These are phyloP conservation scores for Viola pubescens DNA, from an alignment of 441 rosid genomes.

Conservation along the genomic window DNA sequence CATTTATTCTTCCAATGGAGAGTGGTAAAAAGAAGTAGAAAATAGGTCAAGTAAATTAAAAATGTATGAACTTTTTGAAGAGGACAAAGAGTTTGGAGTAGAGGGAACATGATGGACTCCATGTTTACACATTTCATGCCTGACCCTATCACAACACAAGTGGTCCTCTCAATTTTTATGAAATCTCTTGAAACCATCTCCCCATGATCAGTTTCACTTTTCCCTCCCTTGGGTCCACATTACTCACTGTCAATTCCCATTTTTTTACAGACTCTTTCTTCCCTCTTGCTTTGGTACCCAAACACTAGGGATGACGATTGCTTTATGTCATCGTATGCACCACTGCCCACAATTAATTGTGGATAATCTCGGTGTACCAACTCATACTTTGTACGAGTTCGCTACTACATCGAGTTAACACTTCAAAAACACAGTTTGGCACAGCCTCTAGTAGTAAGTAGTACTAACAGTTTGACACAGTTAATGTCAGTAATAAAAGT, in stretches of 20 bases:
- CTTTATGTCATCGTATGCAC: conserved; percentile 50
- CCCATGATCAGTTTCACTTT: background rate
- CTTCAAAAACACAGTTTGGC: too few relatives aligned
- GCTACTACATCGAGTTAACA: background rate
- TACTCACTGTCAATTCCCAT: conserved; percentile 11
- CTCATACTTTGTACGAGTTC: background rate
- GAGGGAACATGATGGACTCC: conserved; percentile 81
- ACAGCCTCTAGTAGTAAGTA: too few relatives aligned
- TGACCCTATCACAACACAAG: conserved; percentile 16
- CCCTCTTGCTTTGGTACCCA: conserved; percentile 13
- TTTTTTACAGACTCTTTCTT: background rate
- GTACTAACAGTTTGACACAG: too few relatives aligned
- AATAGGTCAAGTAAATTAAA: too few relatives aligned
- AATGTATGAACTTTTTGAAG: conserved; percentile 24
- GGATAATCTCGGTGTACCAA: background rate
- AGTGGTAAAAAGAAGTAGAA: conserved; percentile 6
- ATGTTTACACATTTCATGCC: conserved; percentile 50
- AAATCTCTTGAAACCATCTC: conserved; percentile 29
- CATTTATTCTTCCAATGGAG: conserved; percentile 11
- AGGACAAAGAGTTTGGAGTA: conserved; percentile 42
- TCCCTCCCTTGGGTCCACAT: conserved; percentile 6
- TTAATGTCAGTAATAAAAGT: too few relatives aligned
- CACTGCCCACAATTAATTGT: background rate
- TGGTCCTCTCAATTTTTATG: conserved; percentile 20
- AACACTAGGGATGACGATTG: conserved; percentile 32